These are phyloP conservation scores for Starmerella sp. DNA, from an alignment of 805 yeast genomes.

Conservation along the genomic window DNA sequence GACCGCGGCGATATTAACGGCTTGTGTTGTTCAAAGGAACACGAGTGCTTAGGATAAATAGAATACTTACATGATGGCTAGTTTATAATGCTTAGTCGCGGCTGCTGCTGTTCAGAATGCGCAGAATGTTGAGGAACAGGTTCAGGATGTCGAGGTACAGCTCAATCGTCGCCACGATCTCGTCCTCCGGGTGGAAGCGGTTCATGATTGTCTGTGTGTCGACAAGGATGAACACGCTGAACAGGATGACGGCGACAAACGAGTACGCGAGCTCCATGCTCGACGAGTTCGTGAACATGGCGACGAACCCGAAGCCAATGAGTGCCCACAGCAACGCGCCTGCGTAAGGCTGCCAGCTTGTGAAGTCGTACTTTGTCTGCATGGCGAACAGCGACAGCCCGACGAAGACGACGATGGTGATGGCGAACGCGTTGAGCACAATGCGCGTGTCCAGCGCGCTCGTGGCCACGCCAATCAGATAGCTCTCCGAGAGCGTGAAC, in stretches of 20 bases:
- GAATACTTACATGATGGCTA: no score
- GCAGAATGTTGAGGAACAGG: constrained; percentile 62
- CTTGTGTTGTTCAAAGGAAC: no score
- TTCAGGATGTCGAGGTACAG: constrained; percentile 75
- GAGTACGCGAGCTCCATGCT: constrained; percentile 57
- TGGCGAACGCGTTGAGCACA: constrained; percentile 57
- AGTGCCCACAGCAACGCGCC: constrained; percentile 51
- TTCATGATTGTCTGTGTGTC: constrained; percentile 77
- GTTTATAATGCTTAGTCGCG: neutral
- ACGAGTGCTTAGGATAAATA: no score
- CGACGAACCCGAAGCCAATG: constrained; percentile 60
- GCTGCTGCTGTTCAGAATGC: constrained; percentile 38
- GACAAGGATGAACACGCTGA: constrained; percentile 58
- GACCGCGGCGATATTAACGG: no score
- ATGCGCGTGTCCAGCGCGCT: constrained; percentile 50
- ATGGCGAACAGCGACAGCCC: constrained; percentile 69
- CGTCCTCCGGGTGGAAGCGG: constrained; percentile 70
- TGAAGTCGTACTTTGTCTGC: constrained; percentile 66
- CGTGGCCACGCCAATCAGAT: constrained; percentile 56
- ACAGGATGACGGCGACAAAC: constrained; percentile 61
- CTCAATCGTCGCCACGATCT: constrained; percentile 65
- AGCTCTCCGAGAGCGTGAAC: constrained; percentile 68
- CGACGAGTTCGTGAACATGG: constrained; percentile 52
- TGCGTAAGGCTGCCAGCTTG: constrained; percentile 51
- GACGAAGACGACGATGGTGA: constrained; percentile 60